Base-by-base conservation (phyloP, 495 filamentous ascomycete species). In the Parathielavia hyrcaniae region DNA sequence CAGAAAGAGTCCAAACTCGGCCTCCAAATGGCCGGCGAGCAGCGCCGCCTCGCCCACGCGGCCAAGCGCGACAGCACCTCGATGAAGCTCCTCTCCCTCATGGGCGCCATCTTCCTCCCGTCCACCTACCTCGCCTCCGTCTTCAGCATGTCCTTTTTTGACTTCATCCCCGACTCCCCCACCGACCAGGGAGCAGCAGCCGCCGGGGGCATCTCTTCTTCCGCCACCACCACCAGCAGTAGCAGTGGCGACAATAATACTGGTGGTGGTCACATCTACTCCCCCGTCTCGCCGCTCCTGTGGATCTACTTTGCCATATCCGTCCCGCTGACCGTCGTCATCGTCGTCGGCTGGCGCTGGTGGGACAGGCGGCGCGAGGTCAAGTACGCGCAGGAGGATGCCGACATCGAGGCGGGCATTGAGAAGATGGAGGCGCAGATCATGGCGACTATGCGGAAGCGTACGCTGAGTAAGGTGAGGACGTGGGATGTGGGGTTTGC, bases 101-200 rank as follows among this genome's bases (percentile, higher is more conserved):
- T 82, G 22, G 80, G 80, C 38, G 78, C 80, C 30, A 69, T 82
- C 23, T 82, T 82, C 66, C 69, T 82, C 0, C 80, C 80, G 2
- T 78, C 77, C 12, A 80, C 79, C 2, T 78, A 73, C 57, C 70
- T 82, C 34, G 76, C 78, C 23, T 79, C 78, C 5, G 61, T 82
- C 43, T 81, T 82, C 61, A 73, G 70, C 67, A 82, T 80, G 76
- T 76, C 79, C 7, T 82, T 82, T 55, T 82, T 82, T 67, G 72
- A 81, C 62, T 82, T 80, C 35, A 50, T 49, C 13, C 50, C 50
- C 39, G 46, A 57, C 57, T 35, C 38, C 17, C 11, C 19, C 34
- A 47, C 53, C 55, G 22, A 39, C 46, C 39, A 30, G 26, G n/a
- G n/a, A n/a, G n/a, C n/a, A n/a, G n/a, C 4, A 11, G 36, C 26